Evolutionary conservation across 495 filamentous ascomycete species (phyloP), one percentile per base, ranked within the genome.

Genomic region (Cercophora scortea): DNA sequence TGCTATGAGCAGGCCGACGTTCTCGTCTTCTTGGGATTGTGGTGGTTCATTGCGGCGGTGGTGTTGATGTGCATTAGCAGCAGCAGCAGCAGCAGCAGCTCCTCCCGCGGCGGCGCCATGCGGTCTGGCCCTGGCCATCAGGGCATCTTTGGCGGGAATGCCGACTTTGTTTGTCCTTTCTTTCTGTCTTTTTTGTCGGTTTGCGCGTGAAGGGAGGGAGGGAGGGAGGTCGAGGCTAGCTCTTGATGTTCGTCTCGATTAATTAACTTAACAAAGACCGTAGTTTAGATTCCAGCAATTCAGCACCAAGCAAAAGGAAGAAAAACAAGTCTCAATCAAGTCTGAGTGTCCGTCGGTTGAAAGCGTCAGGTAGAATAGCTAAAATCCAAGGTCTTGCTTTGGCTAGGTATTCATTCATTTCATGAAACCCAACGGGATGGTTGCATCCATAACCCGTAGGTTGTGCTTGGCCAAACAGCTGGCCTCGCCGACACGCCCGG

Each of bases 41-140:
- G 17, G 32, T n/a, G 12, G 40, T 52, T 19, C 49, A 10, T 48
- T 6, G 32, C 16, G 45, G 34, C 45, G 32, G 45, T 16, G 34
- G 9, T 35, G 45, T 4, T 15, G 43, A 16, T 7, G 17, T 45
- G 43, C 25, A 25, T 25, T 25, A 8, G 15, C 15, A 19, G 43
- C 32, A 45, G 25, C 36, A 39, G 43, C 36, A 6, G 38, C 35
- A 45, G 18, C 43, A 52, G 54, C n/a, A n/a, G n/a, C n/a, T n/a
- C n/a, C 54, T 17, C 44, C 51, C 36, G 51, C 45, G 50, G 51
- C 50, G 53, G 59, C 61, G 68, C 65, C 69, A 54, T 64, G 52
- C 47, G 62, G 59, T 50, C 59, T 67, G 67, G 70, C 70, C 68
- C 66, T 70, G 67, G 70, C 69, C 72, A 74, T 75, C 58, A 65